phyloP scores from a whole-genome alignment of 805 yeast genomes.

The Ogataea philodendri region DNA sequence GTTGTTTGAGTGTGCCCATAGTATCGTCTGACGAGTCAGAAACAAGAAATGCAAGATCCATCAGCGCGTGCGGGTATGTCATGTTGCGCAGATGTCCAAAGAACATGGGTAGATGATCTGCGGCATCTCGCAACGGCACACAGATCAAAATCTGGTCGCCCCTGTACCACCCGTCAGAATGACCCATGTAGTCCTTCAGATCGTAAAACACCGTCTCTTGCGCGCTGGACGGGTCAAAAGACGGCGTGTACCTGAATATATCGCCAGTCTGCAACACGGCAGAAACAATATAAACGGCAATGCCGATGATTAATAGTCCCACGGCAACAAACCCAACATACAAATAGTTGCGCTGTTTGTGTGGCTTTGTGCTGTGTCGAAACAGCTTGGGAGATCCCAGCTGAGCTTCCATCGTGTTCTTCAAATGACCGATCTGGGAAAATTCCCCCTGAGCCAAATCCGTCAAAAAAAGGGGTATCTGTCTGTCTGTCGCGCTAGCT shows the following conservation, averaged over 20 bases:
- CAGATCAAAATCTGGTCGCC: constrained; percentile 53
- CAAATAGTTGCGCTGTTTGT: neutral
- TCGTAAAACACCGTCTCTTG: constrained; percentile 35
- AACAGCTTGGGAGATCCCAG: constrained; percentile 20
- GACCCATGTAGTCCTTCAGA: constrained; percentile 42
- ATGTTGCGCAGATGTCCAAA: constrained; percentile 54
- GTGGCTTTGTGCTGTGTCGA: constrained; percentile 1
- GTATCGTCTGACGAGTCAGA: constrained; percentile 91
- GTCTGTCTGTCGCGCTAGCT: too few relatives aligned
- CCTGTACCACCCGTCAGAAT: constrained; percentile 51
- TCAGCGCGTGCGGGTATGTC: constrained; percentile 55
- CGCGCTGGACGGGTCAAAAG: constrained; percentile 12
- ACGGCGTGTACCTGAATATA: constrained; percentile 18
- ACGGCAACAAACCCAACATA: constrained; percentile 3
- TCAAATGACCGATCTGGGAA: neutral
- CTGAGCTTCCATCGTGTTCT: constrained; percentile 5
- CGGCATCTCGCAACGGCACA: constrained; percentile 60
- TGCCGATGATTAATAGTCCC: constrained; percentile 1
- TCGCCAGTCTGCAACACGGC: too few relatives aligned
- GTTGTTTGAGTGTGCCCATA: constrained; percentile 59
- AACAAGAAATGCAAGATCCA: constrained; percentile 74
- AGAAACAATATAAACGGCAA: constrained; percentile 2
- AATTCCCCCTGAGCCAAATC: too few relatives aligned
- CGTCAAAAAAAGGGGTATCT: too few relatives aligned
- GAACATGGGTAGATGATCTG: constrained; percentile 60